Evolutionary conservation across 139 green algal species (phyloP).

Genomic region (Astrephomene gubernaculifera): DNA sequence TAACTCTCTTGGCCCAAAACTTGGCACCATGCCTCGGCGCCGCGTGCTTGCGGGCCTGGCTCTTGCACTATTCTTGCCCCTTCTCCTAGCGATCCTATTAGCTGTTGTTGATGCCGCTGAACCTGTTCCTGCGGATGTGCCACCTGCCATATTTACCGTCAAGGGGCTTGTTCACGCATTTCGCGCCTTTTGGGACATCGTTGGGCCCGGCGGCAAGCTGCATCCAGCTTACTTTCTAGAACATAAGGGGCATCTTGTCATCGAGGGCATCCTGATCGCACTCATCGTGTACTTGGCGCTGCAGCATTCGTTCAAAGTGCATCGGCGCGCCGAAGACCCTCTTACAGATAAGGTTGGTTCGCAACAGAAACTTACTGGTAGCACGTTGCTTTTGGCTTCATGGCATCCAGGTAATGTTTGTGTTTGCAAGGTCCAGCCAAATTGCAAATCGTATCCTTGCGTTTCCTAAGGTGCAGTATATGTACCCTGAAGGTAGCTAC

Average conservation of each 20-base stretch:
- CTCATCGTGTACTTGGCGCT: constrained; percentile 85
- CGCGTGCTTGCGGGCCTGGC: background rate
- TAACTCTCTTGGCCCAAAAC: no score
- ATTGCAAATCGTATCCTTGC: no score
- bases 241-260: constrained; percentile 81
- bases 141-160: background rate
- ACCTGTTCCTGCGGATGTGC: no score
- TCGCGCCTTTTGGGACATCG: constrained; percentile 75
- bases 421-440: no score
- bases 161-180: background rate
- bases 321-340: constrained; percentile 54
- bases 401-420: no score
- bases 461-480: no score
- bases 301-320: constrained; percentile 72
- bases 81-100: background rate
- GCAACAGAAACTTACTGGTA: no score
- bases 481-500: no score
- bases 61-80: background rate
- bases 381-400: no score
- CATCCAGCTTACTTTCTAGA: constrained; percentile 87
- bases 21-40: background rate
- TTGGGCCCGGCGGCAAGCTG: constrained; percentile 82
- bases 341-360: constrained; percentile 85
- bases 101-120: background rate
- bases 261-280: constrained; percentile 82